phyloP scores from a whole-genome alignment of 805 yeast species.

The Torulaspora maleeae region DNA sequence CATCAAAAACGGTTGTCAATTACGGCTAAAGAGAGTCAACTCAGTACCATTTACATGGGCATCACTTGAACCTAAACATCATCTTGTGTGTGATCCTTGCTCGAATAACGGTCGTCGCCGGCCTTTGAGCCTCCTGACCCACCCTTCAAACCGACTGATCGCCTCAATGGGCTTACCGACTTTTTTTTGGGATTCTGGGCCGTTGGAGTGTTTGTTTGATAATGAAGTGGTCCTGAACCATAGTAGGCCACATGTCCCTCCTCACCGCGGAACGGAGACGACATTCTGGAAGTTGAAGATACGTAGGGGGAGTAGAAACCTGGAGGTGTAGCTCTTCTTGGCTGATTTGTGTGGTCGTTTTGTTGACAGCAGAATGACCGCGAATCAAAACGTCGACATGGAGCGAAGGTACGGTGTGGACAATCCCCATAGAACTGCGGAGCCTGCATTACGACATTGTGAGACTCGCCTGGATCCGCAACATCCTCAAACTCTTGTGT shows the following conservation, averaged over 20 bases:
- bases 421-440: slow-evolving; percentile 2
- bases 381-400: background rate
- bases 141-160: background rate
- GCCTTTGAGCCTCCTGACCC: background rate
- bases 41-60: no score
- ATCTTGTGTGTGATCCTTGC: background rate
- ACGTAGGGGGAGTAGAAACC: slow-evolving; percentile 10
- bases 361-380: slow-evolving; percentile 3
- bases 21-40: background rate
- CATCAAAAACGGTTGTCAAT: background rate
- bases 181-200: slow-evolving; percentile 5
- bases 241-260: slow-evolving; percentile 3
- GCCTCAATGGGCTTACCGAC: slow-evolving; percentile 12
- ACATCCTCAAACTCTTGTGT: slow-evolving; percentile 27
- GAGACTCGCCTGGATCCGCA: slow-evolving; percentile 1
- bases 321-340: slow-evolving; percentile 7
- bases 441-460: slow-evolving; percentile 8
- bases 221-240: slow-evolving; percentile 4
- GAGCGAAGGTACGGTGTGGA: slow-evolving; percentile 5
- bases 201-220: slow-evolving; percentile 1
- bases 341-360: slow-evolving; percentile 5
- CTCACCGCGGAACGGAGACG: slow-evolving; percentile 7
- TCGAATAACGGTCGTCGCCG: background rate
- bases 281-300: slow-evolving; percentile 11
- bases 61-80: no score